A percentile compares a stretch with the other conserved stretches of the same genome.
Conservation (phyloP, 176 grass and related monocot genomes). For the Eleusine coracana region DNA sequence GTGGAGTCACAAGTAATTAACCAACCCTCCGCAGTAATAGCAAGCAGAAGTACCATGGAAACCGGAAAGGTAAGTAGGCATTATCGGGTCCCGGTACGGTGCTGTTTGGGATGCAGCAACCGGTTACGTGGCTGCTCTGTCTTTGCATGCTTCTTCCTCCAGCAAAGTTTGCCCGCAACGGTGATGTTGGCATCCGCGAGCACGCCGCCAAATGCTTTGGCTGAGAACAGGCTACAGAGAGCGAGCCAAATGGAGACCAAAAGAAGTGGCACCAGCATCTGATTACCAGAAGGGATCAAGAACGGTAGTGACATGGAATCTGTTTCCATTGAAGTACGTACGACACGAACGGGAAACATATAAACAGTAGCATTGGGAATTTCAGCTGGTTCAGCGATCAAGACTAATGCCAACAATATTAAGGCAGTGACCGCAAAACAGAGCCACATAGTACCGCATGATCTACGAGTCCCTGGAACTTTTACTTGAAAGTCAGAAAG, state of each 20-base stretch:
- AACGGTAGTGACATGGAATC: neutral
- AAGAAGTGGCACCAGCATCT: neutral
- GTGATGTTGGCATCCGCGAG: neutral
- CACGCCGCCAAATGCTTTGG: neutral
- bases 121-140: constrained; percentile 11
- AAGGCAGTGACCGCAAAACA: neutral
- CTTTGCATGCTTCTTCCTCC: constrained; percentile 1
- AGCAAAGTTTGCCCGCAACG: neutral
- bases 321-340: neutral
- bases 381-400: constrained; percentile 7
- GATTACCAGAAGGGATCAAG: neutral
- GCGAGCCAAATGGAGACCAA: neutral
- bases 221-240: neutral
- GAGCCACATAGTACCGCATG: neutral
- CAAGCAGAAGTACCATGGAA: neutral
- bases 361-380: neutral
- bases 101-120: neutral
- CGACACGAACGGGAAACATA: neutral
- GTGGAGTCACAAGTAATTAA: neutral
- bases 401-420: neutral
- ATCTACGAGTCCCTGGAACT: neutral
- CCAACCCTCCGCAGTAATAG: neutral
- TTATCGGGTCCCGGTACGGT: neutral
- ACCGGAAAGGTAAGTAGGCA: neutral
- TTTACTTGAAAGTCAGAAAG: neutral